Percentiles rank a stretch among this genome's conserved stretches.
Conservation (phyloP, 257 asterid species). For the Mitragyna speciosa region DNA sequence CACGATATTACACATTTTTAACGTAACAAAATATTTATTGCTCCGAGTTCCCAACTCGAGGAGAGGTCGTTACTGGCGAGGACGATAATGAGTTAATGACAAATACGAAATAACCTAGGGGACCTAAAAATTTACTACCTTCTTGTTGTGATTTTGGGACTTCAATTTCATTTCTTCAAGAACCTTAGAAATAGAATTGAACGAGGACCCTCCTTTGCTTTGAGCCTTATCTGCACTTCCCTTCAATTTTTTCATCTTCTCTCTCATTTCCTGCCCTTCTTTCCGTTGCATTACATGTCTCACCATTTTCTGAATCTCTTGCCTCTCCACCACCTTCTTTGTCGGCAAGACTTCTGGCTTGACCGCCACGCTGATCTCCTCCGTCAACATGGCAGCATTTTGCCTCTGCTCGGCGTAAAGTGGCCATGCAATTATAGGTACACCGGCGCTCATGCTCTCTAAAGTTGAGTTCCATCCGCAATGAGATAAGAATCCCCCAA, state of each 20-base stretch:
- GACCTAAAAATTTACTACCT: too few species aligned
- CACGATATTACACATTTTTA: too few species aligned
- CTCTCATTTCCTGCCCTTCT: slow-evolving; percentile 15
- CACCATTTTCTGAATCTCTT: slow-evolving; percentile 26
- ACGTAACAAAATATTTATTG: too few species aligned
- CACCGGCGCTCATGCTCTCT: slow-evolving; percentile 22
- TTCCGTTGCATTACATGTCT: slow-evolving; percentile 19
- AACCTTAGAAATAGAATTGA: slow-evolving; percentile 1
- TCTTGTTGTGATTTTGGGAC: too few species aligned
- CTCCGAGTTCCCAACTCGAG: too few species aligned
- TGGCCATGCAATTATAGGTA: slow-evolving; percentile 34
- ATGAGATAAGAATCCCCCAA: slow-evolving; percentile 27
- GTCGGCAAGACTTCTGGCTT: slow-evolving; percentile 18
- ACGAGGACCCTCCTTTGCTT: slow-evolving; percentile 19
- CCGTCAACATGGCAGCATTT: slow-evolving; percentile 22
- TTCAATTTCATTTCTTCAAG: too few species aligned
- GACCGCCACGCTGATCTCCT: slow-evolving; percentile 26
- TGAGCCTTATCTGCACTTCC: slow-evolving; percentile 4
- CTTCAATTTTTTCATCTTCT: slow-evolving; percentile 19
- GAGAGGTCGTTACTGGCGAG: too few species aligned
- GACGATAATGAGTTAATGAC: too few species aligned
- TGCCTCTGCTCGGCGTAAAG: slow-evolving; percentile 21
- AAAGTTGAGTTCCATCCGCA: slow-evolving; percentile 31
- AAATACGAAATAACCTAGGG: too few species aligned
- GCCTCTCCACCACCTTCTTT: slow-evolving; percentile 20